phyloP scores from a whole-genome alignment of 345 rosid genomes.

The Anacardium occidentale region DNA sequence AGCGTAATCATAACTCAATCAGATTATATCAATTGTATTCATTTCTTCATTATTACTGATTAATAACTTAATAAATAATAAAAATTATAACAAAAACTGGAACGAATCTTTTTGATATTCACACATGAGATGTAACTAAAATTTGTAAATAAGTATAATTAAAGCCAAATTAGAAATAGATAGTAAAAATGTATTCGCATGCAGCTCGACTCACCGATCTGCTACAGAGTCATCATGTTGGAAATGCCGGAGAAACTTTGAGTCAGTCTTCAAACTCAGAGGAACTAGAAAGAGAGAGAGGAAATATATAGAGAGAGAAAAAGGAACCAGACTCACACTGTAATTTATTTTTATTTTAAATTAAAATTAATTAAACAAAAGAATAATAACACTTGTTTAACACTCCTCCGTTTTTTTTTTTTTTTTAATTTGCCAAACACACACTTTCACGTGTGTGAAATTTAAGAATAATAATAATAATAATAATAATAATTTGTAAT shows the following conservation, averaged over 20 bases:
- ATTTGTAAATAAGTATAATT: constrained; percentile 17
- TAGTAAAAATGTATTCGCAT: not conserved
- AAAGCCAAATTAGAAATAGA: constrained; percentile 3
- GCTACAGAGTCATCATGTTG: constrained; percentile 13
- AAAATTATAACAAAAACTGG: constrained; percentile 18
- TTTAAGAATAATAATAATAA: no score
- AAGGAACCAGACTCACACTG: constrained; percentile 2
- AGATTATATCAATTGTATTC: constrained; percentile 1
- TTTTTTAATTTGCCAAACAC: not conserved
- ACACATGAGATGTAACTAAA: constrained; percentile 22
- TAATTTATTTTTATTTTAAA: not conserved
- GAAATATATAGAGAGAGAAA: constrained; percentile 12
- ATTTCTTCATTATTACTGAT: not conserved
- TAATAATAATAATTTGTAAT: no score
- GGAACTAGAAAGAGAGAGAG: constrained; percentile 19
- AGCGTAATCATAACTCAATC: constrained; percentile 21
- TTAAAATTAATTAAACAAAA: not conserved
- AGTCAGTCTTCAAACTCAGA: constrained; percentile 28
- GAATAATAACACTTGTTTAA: not conserved
- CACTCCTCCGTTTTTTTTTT: not conserved
- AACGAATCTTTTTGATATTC: constrained; percentile 28
- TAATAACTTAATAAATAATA: constrained; percentile 7
- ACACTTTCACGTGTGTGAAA: no score
- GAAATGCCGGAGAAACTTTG: constrained; percentile 41
- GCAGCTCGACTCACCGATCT: constrained; percentile 36